Conservation (phyloP, 371 early-diverging fungal genomes). For the Mortierella sp. region DNA sequence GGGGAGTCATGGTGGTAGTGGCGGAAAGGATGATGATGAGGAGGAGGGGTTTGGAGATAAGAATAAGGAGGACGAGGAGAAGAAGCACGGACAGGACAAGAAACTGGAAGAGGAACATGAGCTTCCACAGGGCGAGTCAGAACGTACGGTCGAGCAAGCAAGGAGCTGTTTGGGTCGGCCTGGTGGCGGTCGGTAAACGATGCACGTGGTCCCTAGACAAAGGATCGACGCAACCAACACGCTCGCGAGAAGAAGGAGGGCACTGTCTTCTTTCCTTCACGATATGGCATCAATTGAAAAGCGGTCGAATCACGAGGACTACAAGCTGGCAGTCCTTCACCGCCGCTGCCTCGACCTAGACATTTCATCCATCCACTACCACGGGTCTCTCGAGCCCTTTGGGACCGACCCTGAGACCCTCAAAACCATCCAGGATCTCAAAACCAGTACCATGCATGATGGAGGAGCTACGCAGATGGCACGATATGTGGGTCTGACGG, state of each 20-base stretch:
- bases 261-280: neutral
- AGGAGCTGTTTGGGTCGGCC: neutral
- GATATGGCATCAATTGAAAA: neutral
- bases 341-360: neutral
- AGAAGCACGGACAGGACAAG: neutral
- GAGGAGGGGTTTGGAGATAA: neutral
- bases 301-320: neutral
- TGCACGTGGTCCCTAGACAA: neutral
- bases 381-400: neutral
- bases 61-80: neutral
- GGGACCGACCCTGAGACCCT: neutral
- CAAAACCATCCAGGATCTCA: neutral
- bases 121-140: neutral
- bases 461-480: neutral
- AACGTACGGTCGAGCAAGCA: neutral
- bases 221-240: neutral
- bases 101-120: neutral
- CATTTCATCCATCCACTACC: slow-evolving; percentile 8
- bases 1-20: neutral
- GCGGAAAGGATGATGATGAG: neutral
- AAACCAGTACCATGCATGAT: neutral
- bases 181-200: neutral
- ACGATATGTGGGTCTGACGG: neutral
- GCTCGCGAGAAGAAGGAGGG: neutral
- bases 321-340: neutral